Percentiles rank a stretch among this genome's conserved stretches.
Conservation (phyloP, 495 filamentous ascomycete species). For the Neurospora sp. region DNA sequence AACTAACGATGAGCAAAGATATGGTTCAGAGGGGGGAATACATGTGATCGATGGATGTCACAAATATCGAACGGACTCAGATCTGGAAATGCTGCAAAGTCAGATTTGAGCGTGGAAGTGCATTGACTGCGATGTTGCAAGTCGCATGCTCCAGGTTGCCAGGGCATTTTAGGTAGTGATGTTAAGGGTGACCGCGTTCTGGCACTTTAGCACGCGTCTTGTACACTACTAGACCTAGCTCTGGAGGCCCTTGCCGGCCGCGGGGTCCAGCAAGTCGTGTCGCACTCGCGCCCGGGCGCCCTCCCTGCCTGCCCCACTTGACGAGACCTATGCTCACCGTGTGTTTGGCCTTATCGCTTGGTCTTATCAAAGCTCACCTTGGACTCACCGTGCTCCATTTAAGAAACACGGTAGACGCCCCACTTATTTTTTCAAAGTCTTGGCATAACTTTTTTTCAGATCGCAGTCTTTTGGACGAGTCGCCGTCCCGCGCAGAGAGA, state of each 20-base stretch:
- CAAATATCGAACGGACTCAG: background rate
- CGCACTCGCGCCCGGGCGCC: background rate
- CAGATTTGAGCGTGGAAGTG: background rate
- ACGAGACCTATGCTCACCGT: background rate
- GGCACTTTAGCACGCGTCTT: background rate
- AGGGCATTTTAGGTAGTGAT: background rate
- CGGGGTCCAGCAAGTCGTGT: background rate
- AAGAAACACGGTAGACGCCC: background rate
- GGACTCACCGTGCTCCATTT: background rate
- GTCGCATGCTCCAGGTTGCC: background rate
- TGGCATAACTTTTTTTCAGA: conserved; percentile 18
- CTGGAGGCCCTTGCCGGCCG: background rate
- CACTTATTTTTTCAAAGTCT: conserved; percentile 16
- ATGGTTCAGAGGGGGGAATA: background rate
- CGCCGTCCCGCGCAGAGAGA: background rate
- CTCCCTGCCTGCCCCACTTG: background rate
- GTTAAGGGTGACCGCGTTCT: background rate
- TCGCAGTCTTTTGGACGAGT: background rate
- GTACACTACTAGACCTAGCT: background rate
- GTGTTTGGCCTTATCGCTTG: background rate
- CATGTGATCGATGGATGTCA: background rate
- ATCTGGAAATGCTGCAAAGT: too few species aligned
- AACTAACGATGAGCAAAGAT: background rate
- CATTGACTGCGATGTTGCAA: background rate
- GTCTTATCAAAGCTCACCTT: background rate